Conservation (phyloP, 805 yeast genomes). For the Spencermartinsiella europaea region DNA sequence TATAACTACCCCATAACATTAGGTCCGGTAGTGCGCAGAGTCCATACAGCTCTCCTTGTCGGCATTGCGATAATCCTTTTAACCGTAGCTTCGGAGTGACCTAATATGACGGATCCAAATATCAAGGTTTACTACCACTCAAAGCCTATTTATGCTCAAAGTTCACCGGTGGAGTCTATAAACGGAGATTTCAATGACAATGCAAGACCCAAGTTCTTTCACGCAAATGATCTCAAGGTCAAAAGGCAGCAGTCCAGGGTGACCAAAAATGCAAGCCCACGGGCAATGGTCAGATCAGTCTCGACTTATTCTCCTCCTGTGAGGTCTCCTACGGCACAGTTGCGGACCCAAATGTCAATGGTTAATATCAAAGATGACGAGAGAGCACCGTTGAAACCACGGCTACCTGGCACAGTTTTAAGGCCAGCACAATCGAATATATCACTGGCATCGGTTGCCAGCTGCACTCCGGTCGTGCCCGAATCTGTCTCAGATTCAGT, state of each 20-base stretch:
- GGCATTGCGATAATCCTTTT: too few species aligned
- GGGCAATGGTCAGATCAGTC: not conserved
- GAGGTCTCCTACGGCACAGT: not conserved
- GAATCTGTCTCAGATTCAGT: too few species aligned
- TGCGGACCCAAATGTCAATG: not conserved
- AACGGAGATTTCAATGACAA: too few species aligned
- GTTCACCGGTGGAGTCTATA: too few species aligned
- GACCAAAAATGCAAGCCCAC: not conserved
- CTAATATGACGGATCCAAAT: too few species aligned
- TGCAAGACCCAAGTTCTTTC: slow-evolving; percentile 1
- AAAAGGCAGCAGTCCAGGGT: not conserved
- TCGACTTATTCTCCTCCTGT: not conserved
- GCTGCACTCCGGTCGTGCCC: not conserved
- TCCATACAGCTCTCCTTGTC: too few species aligned
- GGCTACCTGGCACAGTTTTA: not conserved
- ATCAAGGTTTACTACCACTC: too few species aligned
- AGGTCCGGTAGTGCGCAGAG: too few species aligned
- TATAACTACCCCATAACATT: too few species aligned
- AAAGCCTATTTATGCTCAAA: too few species aligned
- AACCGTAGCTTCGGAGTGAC: too few species aligned
- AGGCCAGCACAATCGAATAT: not conserved
- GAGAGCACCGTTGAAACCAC: not conserved
- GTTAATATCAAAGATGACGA: not conserved
- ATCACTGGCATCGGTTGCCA: not conserved
- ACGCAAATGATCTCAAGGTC: slow-evolving; percentile 4